Evolutionary conservation across 2,329 filamentous ascomycete species (phyloP).

Genomic region (Cordyceps javanica): DNA sequence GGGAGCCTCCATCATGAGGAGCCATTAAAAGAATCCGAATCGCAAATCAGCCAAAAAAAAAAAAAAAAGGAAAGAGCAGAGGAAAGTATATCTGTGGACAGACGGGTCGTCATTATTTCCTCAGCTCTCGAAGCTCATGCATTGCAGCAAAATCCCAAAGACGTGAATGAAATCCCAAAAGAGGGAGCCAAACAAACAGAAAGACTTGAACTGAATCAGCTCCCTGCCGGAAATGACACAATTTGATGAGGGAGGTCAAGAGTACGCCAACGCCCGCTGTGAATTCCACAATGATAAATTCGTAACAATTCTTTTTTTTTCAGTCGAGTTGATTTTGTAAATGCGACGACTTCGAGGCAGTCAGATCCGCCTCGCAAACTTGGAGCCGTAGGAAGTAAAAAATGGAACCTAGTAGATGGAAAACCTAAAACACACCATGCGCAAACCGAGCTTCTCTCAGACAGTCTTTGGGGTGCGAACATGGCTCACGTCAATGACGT

Average conservation of each 20-base stretch:
- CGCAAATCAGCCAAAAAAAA: constrained; percentile 7
- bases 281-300: constrained; percentile 16
- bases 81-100: constrained; percentile 19
- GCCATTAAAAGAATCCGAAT: constrained; percentile 1
- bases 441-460: constrained; percentile 30
- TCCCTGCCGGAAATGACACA: constrained; percentile 31
- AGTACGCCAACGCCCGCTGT: constrained; percentile 27
- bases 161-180: constrained; percentile 36
- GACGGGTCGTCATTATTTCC: constrained; percentile 26
- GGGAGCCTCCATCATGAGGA: constrained; percentile 1
- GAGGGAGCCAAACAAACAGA: constrained; percentile 22
- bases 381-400: constrained; percentile 18
- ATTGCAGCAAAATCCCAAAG: constrained; percentile 28
- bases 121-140: constrained; percentile 35
- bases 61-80: constrained; percentile 24
- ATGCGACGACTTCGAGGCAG: constrained; percentile 1
- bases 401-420: constrained; percentile 3
- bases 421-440: neutral
- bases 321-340: constrained; percentile 20
- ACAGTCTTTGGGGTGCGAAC: constrained; percentile 53
- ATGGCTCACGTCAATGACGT: constrained; percentile 81
- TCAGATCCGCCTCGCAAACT: constrained; percentile 16
- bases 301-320: constrained; percentile 19
- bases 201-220: constrained; percentile 19
- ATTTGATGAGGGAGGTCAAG: constrained; percentile 44